These are phyloP conservation scores for Kondoa subrosea DNA, from an alignment of 768 basidiomycete genomes.

Conservation along the genomic window DNA sequence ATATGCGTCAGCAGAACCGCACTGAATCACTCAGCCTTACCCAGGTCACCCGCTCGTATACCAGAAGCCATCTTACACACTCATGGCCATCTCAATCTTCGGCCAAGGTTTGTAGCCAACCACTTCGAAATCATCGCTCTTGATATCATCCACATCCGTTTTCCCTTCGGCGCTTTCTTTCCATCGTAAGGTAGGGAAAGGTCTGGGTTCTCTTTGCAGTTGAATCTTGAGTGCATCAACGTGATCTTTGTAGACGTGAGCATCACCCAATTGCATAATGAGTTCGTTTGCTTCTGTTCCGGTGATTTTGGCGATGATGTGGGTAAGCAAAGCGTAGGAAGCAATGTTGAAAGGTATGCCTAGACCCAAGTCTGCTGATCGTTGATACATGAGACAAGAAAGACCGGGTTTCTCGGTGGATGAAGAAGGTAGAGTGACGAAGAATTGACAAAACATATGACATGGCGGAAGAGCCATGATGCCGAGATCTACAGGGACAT, in stretches of 20 bases:
- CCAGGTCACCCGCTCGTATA: too few relatives aligned
- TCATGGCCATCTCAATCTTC: conserved; percentile 89
- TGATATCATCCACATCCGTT: conserved; percentile 60
- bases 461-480: conserved; percentile 95
- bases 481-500: conserved; percentile 50
- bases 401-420: conserved; percentile 44
- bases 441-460: conserved; percentile 98
- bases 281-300: conserved; percentile 72
- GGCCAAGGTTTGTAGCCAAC: conserved; percentile 74
- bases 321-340: conserved; percentile 88
- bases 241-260: conserved; percentile 89
- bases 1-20: background rate
- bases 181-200: conserved; percentile 69
- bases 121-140: conserved; percentile 60
- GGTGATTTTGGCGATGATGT: conserved; percentile 92
- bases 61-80: too few relatives aligned
- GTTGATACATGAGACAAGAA: conserved; percentile 92
- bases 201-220: conserved; percentile 54
- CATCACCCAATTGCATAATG: conserved; percentile 89
- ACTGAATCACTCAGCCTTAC: background rate
- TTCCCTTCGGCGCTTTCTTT: conserved; percentile 29
- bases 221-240: conserved; percentile 70
- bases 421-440: conserved; percentile 60
- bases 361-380: conserved; percentile 89
- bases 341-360: conserved; percentile 99